Evolutionary conservation across 2,329 filamentous ascomycete species (phyloP).

Genomic region (Arthrobotrys entomopaga): DNA sequence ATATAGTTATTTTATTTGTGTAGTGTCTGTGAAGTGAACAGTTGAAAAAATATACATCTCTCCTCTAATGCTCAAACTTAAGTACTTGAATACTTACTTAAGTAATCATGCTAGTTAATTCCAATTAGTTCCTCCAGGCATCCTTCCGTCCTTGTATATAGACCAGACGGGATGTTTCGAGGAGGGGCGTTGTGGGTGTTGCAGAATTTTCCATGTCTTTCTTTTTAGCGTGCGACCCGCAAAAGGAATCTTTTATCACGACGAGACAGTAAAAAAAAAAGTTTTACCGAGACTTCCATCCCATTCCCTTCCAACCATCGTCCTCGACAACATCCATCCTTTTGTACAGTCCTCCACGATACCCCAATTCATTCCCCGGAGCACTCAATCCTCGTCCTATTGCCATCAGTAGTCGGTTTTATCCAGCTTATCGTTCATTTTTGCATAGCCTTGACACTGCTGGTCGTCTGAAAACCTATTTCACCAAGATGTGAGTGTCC

Average conservation of each 20-base stretch:
- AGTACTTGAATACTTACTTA: no score
- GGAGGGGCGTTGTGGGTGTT: constrained; percentile 45
- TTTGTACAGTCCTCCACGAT: constrained; percentile 8
- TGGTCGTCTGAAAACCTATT: constrained; percentile 7
- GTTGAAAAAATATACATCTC: constrained; percentile 26
- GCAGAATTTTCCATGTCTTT: constrained; percentile 55
- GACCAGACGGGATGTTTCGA: neutral
- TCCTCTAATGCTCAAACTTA: constrained; percentile 19
- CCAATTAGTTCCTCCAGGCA: no score
- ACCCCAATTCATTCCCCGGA: constrained; percentile 19
- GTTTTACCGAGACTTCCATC: constrained; percentile 48
- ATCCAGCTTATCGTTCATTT: constrained; percentile 19
- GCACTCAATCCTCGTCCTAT: constrained; percentile 4
- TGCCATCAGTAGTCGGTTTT: neutral
- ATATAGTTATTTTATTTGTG: neutral
- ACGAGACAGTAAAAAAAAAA: constrained; percentile 39
- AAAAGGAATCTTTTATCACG: constrained; percentile 44
- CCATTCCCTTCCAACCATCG: constrained; percentile 25
- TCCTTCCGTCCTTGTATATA: neutral
- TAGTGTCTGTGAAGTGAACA: neutral
- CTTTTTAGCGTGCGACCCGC: constrained; percentile 46
- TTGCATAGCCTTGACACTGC: constrained; percentile 12
- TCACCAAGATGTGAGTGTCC: constrained; percentile 41
- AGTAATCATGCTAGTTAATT: no score
- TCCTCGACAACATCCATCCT: constrained; percentile 19